Evolutionary conservation across 1,139 yeast species (phyloP), one percentile per base, ranked within the genome.

Genomic region (Magnusiomyces sp.): DNA sequence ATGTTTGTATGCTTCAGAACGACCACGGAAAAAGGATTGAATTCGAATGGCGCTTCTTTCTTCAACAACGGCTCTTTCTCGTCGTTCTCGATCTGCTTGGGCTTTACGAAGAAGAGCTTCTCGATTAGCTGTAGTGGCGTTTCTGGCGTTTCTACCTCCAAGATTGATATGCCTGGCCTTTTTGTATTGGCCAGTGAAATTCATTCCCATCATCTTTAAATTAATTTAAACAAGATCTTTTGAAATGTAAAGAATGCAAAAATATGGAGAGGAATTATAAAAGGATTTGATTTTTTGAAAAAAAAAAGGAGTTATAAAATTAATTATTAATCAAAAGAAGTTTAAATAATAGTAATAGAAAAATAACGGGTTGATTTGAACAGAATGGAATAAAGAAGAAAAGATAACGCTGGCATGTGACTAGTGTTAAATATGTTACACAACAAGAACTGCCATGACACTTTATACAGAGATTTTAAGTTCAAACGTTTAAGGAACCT

Each of bases 101-200:
- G 95, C 80, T 55, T 75, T 78, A 54, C 76, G 78, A 19, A 90
- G 67, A 53, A 79, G 69, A 3, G 74, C 69, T 40, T 65, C 63
- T 50, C 72, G 62, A 55, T 64, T 52, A 14, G 37, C 39, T 1
- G 56, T 45, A 29, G 52, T 55, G 20, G 55, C 64, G 62, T 56
- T 62, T 23, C 29, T n/a, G 60, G 54, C 64, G 60, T 46, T 61
- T 57, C 71, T 66, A 51, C 84, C 84, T 2, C 96, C 94, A 45
- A 89, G 71, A 62, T 90, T 89, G 56, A 90, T 83, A 40, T 75
- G 77, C 52, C 96, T 71, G 33, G 59, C 48, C 44, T 67, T 63
- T 10, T 65, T 58, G 43, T 61, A 56, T 48, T 65, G 65, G 16
- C 73, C 73, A 7, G 64, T 57, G 56, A 70, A 70, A 58, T 67